phyloP scores from a whole-genome alignment of 495 filamentous ascomycete genomes.

The Penicillium bovifimosum region DNA sequence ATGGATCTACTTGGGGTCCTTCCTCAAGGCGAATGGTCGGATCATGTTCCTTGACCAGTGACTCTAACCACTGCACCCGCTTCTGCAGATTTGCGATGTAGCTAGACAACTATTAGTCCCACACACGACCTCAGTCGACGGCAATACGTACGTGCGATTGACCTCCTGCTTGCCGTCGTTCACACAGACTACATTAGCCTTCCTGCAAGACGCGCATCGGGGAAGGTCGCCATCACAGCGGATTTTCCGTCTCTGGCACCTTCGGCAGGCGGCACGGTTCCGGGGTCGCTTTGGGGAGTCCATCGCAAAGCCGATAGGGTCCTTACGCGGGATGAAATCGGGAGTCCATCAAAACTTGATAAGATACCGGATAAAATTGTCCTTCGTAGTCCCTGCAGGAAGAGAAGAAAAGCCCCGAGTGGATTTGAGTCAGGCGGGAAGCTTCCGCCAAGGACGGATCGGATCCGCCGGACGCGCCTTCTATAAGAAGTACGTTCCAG shows the following conservation, averaged over 20 bases:
- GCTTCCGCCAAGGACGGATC: conserved; percentile 10
- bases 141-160: conserved; percentile 24
- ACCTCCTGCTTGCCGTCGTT: conserved; percentile 42
- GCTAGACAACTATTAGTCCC: conserved; percentile 13
- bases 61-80: conserved; percentile 40
- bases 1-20: conserved; percentile 11
- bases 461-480: conserved; percentile 2
- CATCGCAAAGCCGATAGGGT: conserved; percentile 11
- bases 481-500: not conserved
- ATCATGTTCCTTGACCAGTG: conserved; percentile 29
- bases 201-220: conserved; percentile 35
- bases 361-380: too few relatives aligned
- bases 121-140: not conserved
- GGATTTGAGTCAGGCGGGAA: not conserved
- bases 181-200: conserved; percentile 33
- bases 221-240: conserved; percentile 20
- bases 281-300: conserved; percentile 26
- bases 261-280: conserved; percentile 38
- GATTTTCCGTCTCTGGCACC: conserved; percentile 27
- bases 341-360: not conserved
- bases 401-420: not conserved
- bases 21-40: conserved; percentile 26
- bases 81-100: conserved; percentile 38
- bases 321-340: not conserved
- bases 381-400: too few relatives aligned